Evolutionary conservation across 345 rosid genomes (phyloP).

Genomic region (Stellera chamaejasme): DNA sequence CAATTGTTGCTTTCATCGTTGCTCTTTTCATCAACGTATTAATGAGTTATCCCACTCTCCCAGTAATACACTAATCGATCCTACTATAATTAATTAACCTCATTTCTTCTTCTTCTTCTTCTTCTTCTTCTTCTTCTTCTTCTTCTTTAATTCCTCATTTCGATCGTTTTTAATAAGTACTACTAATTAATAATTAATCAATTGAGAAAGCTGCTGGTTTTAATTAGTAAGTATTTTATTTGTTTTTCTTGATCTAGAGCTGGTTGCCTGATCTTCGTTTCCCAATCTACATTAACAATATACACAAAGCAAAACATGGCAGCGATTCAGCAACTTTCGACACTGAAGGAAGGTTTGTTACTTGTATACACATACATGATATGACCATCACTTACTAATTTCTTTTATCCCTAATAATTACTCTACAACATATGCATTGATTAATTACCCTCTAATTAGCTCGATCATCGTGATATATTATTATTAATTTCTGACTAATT

Average conservation of each 20-base stretch:
- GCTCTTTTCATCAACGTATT: conserved; percentile 29
- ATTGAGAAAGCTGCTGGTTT: too few relatives aligned
- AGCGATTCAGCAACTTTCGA: conserved; percentile 55
- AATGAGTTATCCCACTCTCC: conserved; percentile 55
- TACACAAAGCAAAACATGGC: conserved; percentile 60
- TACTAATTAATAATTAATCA: too few relatives aligned
- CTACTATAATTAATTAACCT: too few relatives aligned
- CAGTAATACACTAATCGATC: conserved; percentile 28
- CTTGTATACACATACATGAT: not conserved
- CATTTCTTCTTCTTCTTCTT: too few relatives aligned
- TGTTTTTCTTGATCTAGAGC: conserved; percentile 14
- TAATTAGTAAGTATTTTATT: too few relatives aligned
- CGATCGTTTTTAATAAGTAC: too few relatives aligned
- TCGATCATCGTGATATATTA: too few relatives aligned
- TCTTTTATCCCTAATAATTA: not conserved
- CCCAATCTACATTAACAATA: conserved; percentile 43
- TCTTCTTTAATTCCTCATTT: too few relatives aligned
- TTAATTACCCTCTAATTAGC: too few relatives aligned
- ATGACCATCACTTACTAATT: not conserved
- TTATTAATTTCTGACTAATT: too few relatives aligned
- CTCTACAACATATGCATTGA: too few relatives aligned
- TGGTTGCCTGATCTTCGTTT: conserved; percentile 49
- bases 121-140: too few relatives aligned
- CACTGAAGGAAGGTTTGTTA: conserved; percentile 49
- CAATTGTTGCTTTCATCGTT: conserved; percentile 33